These are phyloP conservation scores for Ambrosiella xylebori DNA, from an alignment of 2,329 filamentous ascomycete species.

Conservation along the genomic window DNA sequence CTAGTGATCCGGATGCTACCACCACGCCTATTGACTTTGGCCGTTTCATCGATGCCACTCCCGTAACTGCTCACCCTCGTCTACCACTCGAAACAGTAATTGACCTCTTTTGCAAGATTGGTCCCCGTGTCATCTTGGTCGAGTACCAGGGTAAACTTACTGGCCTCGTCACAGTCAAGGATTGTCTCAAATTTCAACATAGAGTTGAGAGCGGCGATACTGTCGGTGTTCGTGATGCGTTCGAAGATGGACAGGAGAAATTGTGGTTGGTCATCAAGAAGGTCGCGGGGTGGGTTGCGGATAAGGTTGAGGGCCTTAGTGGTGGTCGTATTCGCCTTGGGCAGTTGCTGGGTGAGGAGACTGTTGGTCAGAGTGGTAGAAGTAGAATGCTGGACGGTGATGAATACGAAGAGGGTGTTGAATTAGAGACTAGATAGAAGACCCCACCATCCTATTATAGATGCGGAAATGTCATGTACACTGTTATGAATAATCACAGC, in stretches of 20 bases:
- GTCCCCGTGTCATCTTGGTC: slow-evolving; percentile 78
- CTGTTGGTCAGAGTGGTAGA: slow-evolving; percentile 37
- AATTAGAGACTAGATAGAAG: background rate
- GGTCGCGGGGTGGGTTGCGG: slow-evolving; percentile 41
- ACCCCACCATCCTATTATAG: no score
- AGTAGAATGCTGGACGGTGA: slow-evolving; percentile 25
- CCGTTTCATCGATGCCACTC: slow-evolving; percentile 75
- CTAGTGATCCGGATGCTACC: slow-evolving; percentile 21
- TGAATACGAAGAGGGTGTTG: slow-evolving; percentile 26
- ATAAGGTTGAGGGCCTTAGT: slow-evolving; percentile 33
- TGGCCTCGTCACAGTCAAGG: slow-evolving; percentile 87
- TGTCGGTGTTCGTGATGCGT: slow-evolving; percentile 37
- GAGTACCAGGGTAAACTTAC: slow-evolving; percentile 73
- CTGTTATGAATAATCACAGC: background rate
- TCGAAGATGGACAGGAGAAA: slow-evolving; percentile 40
- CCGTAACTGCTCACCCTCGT: slow-evolving; percentile 77
- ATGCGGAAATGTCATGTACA: background rate
- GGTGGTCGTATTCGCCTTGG: slow-evolving; percentile 40
- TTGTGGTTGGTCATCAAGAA: slow-evolving; percentile 42
- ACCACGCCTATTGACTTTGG: slow-evolving; percentile 56
- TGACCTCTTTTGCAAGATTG: slow-evolving; percentile 97
- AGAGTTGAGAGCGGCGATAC: slow-evolving; percentile 78
- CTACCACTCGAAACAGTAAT: slow-evolving; percentile 91
- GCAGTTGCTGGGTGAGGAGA: slow-evolving; percentile 28
- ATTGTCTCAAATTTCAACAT: slow-evolving; percentile 94